A percentile compares a stretch with the other conserved stretches of the same genome.
Conservation (phyloP, 768 basidiomycete genomes). For the Leccinellum rugosiceps region DNA sequence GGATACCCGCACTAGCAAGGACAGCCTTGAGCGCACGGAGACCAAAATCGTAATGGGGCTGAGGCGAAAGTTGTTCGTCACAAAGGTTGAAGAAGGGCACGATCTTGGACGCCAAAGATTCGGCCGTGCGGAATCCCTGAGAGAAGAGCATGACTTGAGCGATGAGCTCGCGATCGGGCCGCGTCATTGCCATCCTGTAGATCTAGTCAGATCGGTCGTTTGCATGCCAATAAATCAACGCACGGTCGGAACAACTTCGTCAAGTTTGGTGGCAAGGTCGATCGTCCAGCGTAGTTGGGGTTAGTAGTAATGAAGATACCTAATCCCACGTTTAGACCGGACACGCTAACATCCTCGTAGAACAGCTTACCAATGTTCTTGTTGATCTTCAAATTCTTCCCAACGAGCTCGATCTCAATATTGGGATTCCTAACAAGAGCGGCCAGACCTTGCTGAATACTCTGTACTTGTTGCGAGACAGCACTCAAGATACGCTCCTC, state of each 20-base stretch:
- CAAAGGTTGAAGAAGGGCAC: conserved; percentile 99
- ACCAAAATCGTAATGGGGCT: conserved; percentile 99
- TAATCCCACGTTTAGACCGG: conserved; percentile 28
- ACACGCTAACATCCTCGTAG: background rate
- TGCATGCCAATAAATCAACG: conserved; percentile 28
- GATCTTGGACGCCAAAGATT: conserved; percentile 95
- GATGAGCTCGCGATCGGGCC: conserved; percentile 96
- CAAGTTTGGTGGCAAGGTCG: conserved; percentile 80
- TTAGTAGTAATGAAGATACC: conserved; percentile 99
- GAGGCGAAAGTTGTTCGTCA: conserved; percentile 92
- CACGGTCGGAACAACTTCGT: conserved; percentile 93
- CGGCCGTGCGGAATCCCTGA: conserved; percentile 97
- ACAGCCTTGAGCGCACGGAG: conserved; percentile 96
- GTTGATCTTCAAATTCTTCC: conserved; percentile 90
- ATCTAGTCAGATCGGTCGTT: conserved; percentile 8
- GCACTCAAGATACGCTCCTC: conserved; percentile 98
- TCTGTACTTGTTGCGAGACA: conserved; percentile 98
- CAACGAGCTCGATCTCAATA: conserved; percentile 92
- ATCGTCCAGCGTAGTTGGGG: conserved; percentile 97
- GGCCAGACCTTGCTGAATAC: conserved; percentile 94
- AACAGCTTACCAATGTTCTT: conserved; percentile 74
- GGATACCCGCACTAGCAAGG: conserved; percentile 92
- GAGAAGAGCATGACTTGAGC: conserved; percentile 99
- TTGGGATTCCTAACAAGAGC: conserved; percentile 78
- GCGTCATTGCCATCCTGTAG: conserved; percentile 95